phyloP scores from a whole-genome alignment of 2,329 filamentous ascomycete species.

The Diplocarpon mali region DNA sequence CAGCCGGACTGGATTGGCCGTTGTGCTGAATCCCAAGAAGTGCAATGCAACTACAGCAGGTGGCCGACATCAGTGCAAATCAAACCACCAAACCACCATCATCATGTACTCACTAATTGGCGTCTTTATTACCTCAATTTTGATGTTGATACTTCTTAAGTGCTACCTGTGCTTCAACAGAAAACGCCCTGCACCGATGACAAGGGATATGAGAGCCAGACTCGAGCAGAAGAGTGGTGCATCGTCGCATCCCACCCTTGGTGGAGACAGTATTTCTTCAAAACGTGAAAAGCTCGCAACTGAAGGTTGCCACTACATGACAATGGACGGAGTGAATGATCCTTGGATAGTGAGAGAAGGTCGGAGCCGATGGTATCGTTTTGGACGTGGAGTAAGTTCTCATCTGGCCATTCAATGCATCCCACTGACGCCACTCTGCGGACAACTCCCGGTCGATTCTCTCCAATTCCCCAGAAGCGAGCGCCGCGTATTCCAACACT shows the following conservation, averaged over 20 bases:
- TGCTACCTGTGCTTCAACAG: not conserved
- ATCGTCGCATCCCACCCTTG: constrained; percentile 1
- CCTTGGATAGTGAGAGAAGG: constrained; percentile 5
- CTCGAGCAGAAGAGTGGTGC: constrained; percentile 1
- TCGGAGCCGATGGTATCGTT: constrained; percentile 1
- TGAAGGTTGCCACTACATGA: not conserved
- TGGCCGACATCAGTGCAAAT: not conserved
- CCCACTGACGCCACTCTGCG: not conserved
- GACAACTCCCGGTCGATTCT: not conserved
- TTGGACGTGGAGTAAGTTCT: not conserved
- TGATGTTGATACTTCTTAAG: constrained; percentile 1
- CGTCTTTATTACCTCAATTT: not conserved
- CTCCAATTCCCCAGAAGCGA: constrained; percentile 4
- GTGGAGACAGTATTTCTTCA: constrained; percentile 2
- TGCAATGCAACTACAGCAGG: not conserved
- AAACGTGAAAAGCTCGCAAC: not conserved
- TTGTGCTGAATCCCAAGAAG: not conserved
- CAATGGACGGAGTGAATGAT: constrained; percentile 13
- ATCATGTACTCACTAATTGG: constrained; percentile 1
- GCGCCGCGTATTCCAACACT: constrained; percentile 13
- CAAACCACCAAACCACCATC: not conserved
- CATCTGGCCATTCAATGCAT: not conserved
- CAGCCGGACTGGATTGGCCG: not conserved
- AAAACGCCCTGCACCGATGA: not conserved
- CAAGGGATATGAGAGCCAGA: not conserved